A percentile compares a stretch with the other conserved stretches of the same genome.
phyloP scores from a whole-genome alignment of 768 basidiomycete species.

The Vararia minispora region DNA sequence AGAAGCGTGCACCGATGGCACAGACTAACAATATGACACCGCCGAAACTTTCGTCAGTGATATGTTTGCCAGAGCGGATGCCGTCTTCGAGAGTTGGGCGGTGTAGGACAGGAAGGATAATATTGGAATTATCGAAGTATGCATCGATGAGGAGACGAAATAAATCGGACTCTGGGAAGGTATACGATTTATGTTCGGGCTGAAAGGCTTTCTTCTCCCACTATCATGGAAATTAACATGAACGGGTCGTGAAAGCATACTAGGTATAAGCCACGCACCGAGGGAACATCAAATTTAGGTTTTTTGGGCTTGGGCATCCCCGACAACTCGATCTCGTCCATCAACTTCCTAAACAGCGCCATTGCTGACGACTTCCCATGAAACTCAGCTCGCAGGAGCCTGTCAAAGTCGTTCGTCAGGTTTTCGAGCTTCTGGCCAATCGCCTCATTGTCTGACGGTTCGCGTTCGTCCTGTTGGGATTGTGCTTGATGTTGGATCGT shows the following conservation, averaged over 20 bases:
- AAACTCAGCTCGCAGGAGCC: slow-evolving; percentile 22
- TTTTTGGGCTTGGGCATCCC: slow-evolving; percentile 13
- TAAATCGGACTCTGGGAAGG: slow-evolving; percentile 27
- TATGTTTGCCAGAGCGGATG: slow-evolving; percentile 27
- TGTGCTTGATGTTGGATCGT: slow-evolving; percentile 4
- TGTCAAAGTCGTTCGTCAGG: slow-evolving; percentile 21
- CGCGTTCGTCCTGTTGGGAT: slow-evolving; percentile 13
- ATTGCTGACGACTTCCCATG: slow-evolving; percentile 33
- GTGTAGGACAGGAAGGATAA: slow-evolving; percentile 36
- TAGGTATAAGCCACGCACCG: slow-evolving; percentile 25
- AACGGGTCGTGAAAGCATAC: not conserved
- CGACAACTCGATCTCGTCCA: slow-evolving; percentile 30
- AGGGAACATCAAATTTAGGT: slow-evolving; percentile 34
- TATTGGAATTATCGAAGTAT: slow-evolving; percentile 34
- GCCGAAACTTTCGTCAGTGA: slow-evolving; percentile 32
- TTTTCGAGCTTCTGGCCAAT: slow-evolving; percentile 16
- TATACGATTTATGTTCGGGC: not conserved
- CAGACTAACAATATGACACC: slow-evolving; percentile 35
- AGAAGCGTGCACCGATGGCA: slow-evolving; percentile 37
- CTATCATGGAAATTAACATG: slow-evolving; percentile 1
- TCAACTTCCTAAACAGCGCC: slow-evolving; percentile 29
- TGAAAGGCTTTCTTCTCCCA: slow-evolving; percentile 7
- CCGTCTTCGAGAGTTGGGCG: slow-evolving; percentile 31
- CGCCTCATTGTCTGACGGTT: too few species aligned
- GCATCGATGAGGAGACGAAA: slow-evolving; percentile 31